Conservation (phyloP, 176 grass and related monocot species). For the Pharus latifolius region DNA sequence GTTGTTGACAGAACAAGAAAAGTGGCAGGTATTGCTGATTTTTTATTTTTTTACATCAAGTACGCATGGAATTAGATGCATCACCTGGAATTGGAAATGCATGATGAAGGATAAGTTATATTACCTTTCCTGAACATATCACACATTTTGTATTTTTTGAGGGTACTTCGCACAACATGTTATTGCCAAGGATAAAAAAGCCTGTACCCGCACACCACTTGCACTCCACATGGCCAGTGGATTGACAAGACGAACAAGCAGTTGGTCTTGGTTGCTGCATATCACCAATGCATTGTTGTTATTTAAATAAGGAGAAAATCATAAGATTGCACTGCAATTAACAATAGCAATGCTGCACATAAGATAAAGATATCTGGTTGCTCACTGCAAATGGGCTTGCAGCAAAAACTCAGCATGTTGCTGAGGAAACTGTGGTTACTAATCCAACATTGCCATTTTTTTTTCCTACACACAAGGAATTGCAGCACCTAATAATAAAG, state of each 20-base stretch:
- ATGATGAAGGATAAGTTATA: neutral
- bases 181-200: constrained; percentile 95
- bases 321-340: neutral
- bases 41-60: neutral
- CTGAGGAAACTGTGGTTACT: too few species aligned
- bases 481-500: neutral
- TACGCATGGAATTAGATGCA: neutral
- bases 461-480: neutral
- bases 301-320: neutral
- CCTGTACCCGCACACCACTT: constrained; percentile 86
- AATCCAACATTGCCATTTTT: neutral
- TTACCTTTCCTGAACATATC: constrained; percentile 83
- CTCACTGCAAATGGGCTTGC: neutral
- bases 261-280: constrained; percentile 82
- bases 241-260: constrained; percentile 69
- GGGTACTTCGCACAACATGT: constrained; percentile 88
- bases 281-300: constrained; percentile 17
- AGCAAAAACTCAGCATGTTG: too few species aligned
- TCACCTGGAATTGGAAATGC: neutral
- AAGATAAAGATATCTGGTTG: neutral
- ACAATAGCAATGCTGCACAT: neutral
- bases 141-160: constrained; percentile 77
- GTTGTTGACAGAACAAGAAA: neutral
- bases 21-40: constrained; percentile 7
- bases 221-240: constrained; percentile 75